A percentile compares a stretch with the other conserved stretches of the same genome.
Evolutionary conservation across 176 grass and related monocot genomes (phyloP).

Genomic region (Areca catechu): DNA sequence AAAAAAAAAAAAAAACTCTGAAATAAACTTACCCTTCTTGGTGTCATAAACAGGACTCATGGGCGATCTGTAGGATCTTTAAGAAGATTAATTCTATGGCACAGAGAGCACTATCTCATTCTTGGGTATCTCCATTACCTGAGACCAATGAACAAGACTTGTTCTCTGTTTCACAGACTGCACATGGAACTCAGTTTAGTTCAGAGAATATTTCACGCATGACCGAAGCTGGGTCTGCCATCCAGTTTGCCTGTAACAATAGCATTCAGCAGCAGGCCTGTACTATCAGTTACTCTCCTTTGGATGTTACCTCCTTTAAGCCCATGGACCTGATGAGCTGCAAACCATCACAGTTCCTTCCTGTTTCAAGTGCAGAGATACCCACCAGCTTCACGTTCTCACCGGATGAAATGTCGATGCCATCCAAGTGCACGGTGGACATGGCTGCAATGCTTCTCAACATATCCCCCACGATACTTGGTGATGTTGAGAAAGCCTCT

Average conservation of each 20-base stretch:
- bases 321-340: constrained; percentile 24
- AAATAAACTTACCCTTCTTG: no score
- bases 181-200: constrained; percentile 24
- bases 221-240: constrained; percentile 29
- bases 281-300: constrained; percentile 14
- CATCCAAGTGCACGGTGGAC: constrained; percentile 12
- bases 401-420: constrained; percentile 32
- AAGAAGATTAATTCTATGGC: constrained; percentile 84
- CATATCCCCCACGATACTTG: not conserved
- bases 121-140: constrained; percentile 49
- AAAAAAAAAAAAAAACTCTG: no score
- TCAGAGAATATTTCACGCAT: constrained; percentile 43
- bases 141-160: constrained; percentile 34
- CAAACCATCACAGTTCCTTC: constrained; percentile 16
- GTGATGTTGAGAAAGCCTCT: constrained; percentile 1
- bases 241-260: constrained; percentile 8
- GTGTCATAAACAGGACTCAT: constrained; percentile 56
- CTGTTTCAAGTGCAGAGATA: constrained; percentile 26
- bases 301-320: constrained; percentile 25
- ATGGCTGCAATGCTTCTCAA: constrained; percentile 1
- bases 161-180: constrained; percentile 21
- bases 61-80: constrained; percentile 97
- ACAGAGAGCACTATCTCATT: constrained; percentile 74
- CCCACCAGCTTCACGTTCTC: constrained; percentile 31
- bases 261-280: constrained; percentile 1